These are phyloP conservation scores for Epichloe elymi DNA, from an alignment of 2,329 filamentous ascomycete species.

Conservation along the genomic window DNA sequence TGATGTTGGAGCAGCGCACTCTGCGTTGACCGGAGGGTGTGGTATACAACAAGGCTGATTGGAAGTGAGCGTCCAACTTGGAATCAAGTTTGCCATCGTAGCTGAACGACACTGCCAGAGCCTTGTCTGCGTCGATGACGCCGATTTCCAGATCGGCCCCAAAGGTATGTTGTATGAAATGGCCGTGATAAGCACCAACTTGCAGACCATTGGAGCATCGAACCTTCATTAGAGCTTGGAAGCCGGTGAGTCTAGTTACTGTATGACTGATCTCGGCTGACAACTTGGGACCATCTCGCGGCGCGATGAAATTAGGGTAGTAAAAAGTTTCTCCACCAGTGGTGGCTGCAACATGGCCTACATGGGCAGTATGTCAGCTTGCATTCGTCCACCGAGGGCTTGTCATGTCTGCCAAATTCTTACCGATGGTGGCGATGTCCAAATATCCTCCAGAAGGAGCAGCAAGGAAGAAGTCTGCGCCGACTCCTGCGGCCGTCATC, in stretches of 20 bases:
- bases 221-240: slow-evolving; percentile 95
- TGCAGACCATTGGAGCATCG: slow-evolving; percentile 94
- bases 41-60: slow-evolving; percentile 87
- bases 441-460: slow-evolving; percentile 83
- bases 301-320: slow-evolving; percentile 89
- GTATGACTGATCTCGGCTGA: slow-evolving; percentile 76
- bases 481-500: slow-evolving; percentile 76
- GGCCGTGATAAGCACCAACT: slow-evolving; percentile 86
- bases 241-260: slow-evolving; percentile 81
- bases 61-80: slow-evolving; percentile 95
- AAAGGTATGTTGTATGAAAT: slow-evolving; percentile 91
- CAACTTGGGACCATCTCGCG: slow-evolving; percentile 72
- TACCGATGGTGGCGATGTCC: slow-evolving; percentile 82
- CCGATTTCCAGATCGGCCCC: slow-evolving; percentile 92
- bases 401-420: slow-evolving; percentile 12
- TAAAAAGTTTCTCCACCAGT: slow-evolving; percentile 96
- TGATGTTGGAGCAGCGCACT: slow-evolving; percentile 84
- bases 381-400: neutral
- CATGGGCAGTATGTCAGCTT: slow-evolving; percentile 1
- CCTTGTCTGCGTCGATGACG: slow-evolving; percentile 84
- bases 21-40: slow-evolving; percentile 78
- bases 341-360: slow-evolving; percentile 69
- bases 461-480: slow-evolving; percentile 88
- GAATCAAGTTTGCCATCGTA: slow-evolving; percentile 97
- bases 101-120: slow-evolving; percentile 77